Evolutionary conservation across 202 grass and related monocot genomes (phyloP).

Genomic region (Zizania palustris): DNA sequence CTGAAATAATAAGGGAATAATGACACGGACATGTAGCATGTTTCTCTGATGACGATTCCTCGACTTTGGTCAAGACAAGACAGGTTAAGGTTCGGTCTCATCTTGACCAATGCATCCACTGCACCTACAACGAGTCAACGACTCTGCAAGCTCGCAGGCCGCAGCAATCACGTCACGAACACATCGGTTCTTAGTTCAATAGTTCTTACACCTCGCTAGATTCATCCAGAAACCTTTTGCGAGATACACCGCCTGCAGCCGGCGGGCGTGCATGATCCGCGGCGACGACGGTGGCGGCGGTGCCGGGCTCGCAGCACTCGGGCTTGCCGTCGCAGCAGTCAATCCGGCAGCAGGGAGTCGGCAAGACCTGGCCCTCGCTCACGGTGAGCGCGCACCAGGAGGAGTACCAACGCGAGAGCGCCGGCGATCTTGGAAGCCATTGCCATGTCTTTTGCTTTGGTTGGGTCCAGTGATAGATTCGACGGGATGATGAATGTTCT

Average conservation of each 20-base stretch:
- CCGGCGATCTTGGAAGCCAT: constrained; percentile 9
- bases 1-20: too few relatives aligned
- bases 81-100: too few relatives aligned
- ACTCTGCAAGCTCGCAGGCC: too few relatives aligned
- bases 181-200: too few relatives aligned
- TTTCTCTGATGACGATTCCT: too few relatives aligned
- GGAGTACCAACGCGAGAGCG: neutral
- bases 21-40: too few relatives aligned
- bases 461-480: neutral
- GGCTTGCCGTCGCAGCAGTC: constrained; percentile 38
- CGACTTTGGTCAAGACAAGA: too few relatives aligned
- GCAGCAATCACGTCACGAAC: too few relatives aligned
- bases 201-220: neutral
- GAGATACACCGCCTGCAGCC: neutral
- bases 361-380: constrained; percentile 36
- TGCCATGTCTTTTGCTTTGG: neutral
- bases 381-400: constrained; percentile 32
- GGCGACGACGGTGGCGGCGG: too few relatives aligned
- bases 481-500: neutral
- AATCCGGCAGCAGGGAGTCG: constrained; percentile 40
- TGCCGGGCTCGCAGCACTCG: constrained; percentile 25
- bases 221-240: constrained; percentile 2
- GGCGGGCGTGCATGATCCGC: neutral
- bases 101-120: too few relatives aligned
- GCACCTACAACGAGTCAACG: too few relatives aligned